Base-by-base conservation (phyloP, 2,329 filamentous ascomycete species). In the Lecanosticta acicola region DNA sequence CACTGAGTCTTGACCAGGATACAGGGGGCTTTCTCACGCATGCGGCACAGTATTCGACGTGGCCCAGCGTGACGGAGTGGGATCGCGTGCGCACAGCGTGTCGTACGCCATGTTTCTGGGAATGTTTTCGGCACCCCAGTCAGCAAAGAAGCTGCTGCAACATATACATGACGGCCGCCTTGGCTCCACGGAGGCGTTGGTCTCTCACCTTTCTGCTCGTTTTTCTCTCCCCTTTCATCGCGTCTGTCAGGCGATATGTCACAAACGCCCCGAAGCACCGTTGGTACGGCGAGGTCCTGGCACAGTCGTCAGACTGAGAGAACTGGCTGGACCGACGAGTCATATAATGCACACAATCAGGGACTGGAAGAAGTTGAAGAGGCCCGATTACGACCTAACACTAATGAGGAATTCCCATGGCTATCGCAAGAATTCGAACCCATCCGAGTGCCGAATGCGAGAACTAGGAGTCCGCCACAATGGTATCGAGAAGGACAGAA, bases 211-310 rank as follows among this genome's bases (percentile, higher is more conserved):
- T 39, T 34, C 40, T 42, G 32, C 32, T 46, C 46, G 43, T 45
- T 49, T 48, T 40, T 40, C 20, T 34, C 17, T 38, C 26, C 17
- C 39, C 33, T 32, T 42, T 24, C 40, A 24, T 19, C 42, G 32
- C 37, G 41, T 32, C 38, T 35, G 36, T 29, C 48, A 41, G 45
- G 45, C 49, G 48, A 40, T 44, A 62, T 62, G 59, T 50, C 59
- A 21, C 53, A 59, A 44, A 63, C 59, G 21, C 60, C 59, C 20
- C 45, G 56, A 33, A 60, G 57, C 45, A 61, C 59, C 45, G 53
- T 60, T 20, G 59, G 59, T 24, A 63, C 60, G 34, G 58, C 60
- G 42, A 61, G 60, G 54, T 62, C 59, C 37, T 63, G 60, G 60
- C 61, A 61, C 50, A 60, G 43, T 55, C 55, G 45, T 53, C 57